Base-by-base conservation (phyloP, 2,329 filamentous ascomycete species). In the Aquanectria penicillioides region DNA sequence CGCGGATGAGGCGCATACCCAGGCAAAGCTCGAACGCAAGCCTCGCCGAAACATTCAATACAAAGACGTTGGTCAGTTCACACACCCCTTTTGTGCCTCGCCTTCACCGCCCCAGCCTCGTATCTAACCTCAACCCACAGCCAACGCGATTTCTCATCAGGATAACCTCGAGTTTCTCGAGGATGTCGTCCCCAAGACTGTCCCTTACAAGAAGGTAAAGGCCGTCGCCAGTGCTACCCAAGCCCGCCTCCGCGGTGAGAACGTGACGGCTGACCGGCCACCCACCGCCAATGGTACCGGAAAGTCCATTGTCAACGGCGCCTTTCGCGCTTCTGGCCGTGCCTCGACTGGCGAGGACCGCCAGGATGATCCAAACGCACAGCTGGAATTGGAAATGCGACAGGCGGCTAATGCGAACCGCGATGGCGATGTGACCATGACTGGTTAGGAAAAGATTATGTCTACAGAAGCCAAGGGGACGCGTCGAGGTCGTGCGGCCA, bases 81-180 rank as follows among this genome's bases (percentile, higher is more conserved):
- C 8, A 18, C n/a, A 17, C 33, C 18, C 26, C 10, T 17, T 22
- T 13, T 15, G 23, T 33, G 17, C 38, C 17, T 17, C 28, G 34
- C 18, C 18, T 26, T 9, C 20, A 15, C n/a, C 15, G 17, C 26
- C 9, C 13, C 22, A 44, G 25, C 34, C 18, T 11, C 10, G 12
- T 18, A n/a, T n/a, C 41, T 70, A 46, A 59, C 55, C 44, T 48
- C 38, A 23, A 50, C 12, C 49, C 31, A 2, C 69, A 93, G 93
- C 94, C 67, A 91, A 87, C 70, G 94, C 95, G 23, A 89, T 98
- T 53, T 86, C 91, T 7, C 90, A 93, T 73, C 88, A 93, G 62
- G 95, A 98, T 76, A 96, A 96, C 74, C 89, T 99, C 48, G 94
- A 99, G 75, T 99, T 99, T 73, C 86, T 99, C 12, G 85, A 91